Evolutionary conservation across 495 filamentous ascomycete genomes (phyloP), one percentile per base, ranked within the genome.

Genomic region (Platismatia glauca): DNA sequence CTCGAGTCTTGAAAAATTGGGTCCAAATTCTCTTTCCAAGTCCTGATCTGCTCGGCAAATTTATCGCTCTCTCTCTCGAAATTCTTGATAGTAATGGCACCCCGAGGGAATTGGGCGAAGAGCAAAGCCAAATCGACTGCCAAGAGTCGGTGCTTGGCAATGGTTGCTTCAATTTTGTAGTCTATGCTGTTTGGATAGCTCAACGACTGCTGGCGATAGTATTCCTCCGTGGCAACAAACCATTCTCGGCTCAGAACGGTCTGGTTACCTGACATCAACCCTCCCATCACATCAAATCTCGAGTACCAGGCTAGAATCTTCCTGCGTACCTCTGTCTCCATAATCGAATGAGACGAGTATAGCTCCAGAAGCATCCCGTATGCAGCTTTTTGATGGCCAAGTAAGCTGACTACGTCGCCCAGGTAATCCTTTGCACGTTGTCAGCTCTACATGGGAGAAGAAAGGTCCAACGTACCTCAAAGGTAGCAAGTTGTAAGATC

Each of bases 351-450:
- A 3, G 91, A 90, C 1, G 87, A 90, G 64, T 88, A 88, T 1
- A 96, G 72, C 65, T 88, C 80, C 5, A 81, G 88, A 50, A 98
- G 78, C 65, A 98, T 81, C 58, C 89, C 82, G 69, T 89, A 82
- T 2, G 94, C 93, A 8, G 93, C 94, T 73, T 86, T 92, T 72
- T 96, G 91, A 73, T 98, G 94, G 38, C 90, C 88, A 70, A 93
- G 83, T 50, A 97, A 78, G 68, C 93, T 96, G 58, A 90, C 82
- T 89, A 89, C 97, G 70, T 98, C 94, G 12, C 94, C 94, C 60
- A 96, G 81, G 68, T 89, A 94, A 75, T 97, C 94, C 93, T 97
- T 69, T 31, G 67, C 50, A 37, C 15, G 55, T 41, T 33, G 75
- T 74, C 66, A 79, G 68, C 58, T 59, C 55, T 52, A 31, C 31